Evolutionary conservation across 495 filamentous ascomycete genomes (phyloP).

Genomic region (Hyaloscypha finlandica): DNA sequence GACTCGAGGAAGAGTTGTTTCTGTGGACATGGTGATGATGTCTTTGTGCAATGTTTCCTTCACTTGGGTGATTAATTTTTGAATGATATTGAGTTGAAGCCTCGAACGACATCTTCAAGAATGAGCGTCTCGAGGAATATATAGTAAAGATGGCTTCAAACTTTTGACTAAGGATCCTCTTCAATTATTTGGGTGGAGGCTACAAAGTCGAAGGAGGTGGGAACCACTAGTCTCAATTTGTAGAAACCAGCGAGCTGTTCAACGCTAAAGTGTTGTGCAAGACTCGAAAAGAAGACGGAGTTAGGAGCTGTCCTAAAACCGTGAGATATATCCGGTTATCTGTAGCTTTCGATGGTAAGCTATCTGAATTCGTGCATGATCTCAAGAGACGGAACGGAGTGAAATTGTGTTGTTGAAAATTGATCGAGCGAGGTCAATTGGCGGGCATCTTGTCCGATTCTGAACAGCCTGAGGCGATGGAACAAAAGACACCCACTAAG

Average conservation of each 20-base stretch:
- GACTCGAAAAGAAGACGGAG: background rate
- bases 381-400: background rate
- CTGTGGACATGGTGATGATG: constrained; percentile 5
- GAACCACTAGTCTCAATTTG: constrained; percentile 2
- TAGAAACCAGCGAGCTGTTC: constrained; percentile 4
- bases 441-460: too few relatives aligned
- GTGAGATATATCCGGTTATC: background rate
- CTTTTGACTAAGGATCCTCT: background rate
- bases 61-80: constrained; percentile 26
- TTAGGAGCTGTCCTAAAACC: background rate
- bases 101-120: background rate
- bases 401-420: background rate
- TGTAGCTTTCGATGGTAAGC: background rate
- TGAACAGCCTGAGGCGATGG: too few relatives aligned
- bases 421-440: too few relatives aligned
- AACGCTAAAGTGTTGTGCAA: background rate
- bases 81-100: constrained; percentile 7
- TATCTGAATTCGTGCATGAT: background rate
- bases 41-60: constrained; percentile 20
- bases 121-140: background rate
- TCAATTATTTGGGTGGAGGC: background rate
- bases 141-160: background rate
- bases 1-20: constrained; percentile 13
- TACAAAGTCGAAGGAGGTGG: background rate
- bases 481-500: too few relatives aligned